Evolutionary conservation across 2,329 filamentous ascomycete species (phyloP), one percentile per base, ranked within the genome.

Genomic region (Dactylellina cionopaga): DNA sequence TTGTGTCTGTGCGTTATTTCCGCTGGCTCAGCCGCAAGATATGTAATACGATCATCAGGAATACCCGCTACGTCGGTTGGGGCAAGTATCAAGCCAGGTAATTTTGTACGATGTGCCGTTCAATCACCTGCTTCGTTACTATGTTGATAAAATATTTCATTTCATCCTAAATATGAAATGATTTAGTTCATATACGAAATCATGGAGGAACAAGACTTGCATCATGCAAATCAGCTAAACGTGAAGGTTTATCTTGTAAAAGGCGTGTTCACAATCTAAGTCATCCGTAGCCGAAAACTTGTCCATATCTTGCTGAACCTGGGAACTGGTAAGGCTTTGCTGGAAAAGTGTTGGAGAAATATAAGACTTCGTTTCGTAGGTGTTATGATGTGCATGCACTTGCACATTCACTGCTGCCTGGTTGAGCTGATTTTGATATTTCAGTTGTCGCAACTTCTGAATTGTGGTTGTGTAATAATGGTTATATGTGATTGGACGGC

Each of bases 101-200:
- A 22, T 29, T 11, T 17, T 39, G 37, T 5, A 43, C 24, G 3
- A 56, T 19, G 19, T 43, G 52, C 2, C 52, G 37, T 41, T 56
- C 37, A 6, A 56, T 56, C 2, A 41, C 37, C 17, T 56, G 52
- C 17, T 52, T 52, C 15, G 49, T 35, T 56, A 56, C n/a, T 2
- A 24, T 27, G n/a, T 56, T 41, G 13, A 56, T 56, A 11, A 56
- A 56, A 35, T 56, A 56, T 56, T 56, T 56, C n/a, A 43, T 25
- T 43, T 56, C 52, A n/a, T 41, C 19, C 52, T 56, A 17, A 5
- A 15, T 1, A 1, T 22, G 1, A 11, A 24, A 13, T n/a, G n/a
- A 24, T 52, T 35, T 22, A 15, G 9, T 31, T n/a, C 7, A 17
- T 19, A 25, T 7, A 9, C 13, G 11, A 11, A 5, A 51, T 4